Base-by-base conservation (phyloP, 495 filamentous ascomycete species). In the Podospora pseudocomata region DNA sequence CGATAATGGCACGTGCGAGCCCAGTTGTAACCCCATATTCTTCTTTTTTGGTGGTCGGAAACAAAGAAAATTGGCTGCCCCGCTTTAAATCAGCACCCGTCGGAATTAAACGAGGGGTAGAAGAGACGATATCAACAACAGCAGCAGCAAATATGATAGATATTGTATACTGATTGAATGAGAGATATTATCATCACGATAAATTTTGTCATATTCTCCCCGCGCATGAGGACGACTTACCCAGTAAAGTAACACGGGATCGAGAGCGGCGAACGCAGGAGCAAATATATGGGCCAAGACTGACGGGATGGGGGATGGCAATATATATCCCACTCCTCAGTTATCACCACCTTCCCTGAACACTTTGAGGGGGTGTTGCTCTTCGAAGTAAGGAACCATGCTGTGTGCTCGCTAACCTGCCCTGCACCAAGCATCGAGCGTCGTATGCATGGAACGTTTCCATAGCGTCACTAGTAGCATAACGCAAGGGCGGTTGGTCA, bases 381-480 rank as follows among this genome's bases (percentile, higher is more conserved):
- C 18, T 1, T 49, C 39, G 39, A 49, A 49, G 7, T 5, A 49
- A 49, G 39, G 15, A 3, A 49, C 39, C 39, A 11, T 49, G 39
- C 39, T 49, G 39, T 49, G 39, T 49, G 39, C 15, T 49, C 39
- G 39, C 15, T 13, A 49, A 13, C 30, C 3, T 49, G 39, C 39
- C 30, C 3, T 49, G 39, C 39, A 49, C 39, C 39, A 11, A 7
- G 13, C 39, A 49, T 16, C 39, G 9, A 49, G 39, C 39, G 39
- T 49, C 39, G 39, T 18, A 58, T 58, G 56, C 56, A 58, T 58
- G 56, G 56, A 58, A 58, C 56, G 56, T 58, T 58, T 58, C 56
- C 56, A 13, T 58, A 20, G 56, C n/a, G 6, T n/a, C 16, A 56
- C 54, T 20, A 58, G 9, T 20, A 20, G 56, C 39, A 49, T 49